A percentile compares a stretch with the other conserved stretches of the same genome.
Conservation (phyloP, 768 basidiomycete species). For the Kwoniella dejecticola region DNA sequence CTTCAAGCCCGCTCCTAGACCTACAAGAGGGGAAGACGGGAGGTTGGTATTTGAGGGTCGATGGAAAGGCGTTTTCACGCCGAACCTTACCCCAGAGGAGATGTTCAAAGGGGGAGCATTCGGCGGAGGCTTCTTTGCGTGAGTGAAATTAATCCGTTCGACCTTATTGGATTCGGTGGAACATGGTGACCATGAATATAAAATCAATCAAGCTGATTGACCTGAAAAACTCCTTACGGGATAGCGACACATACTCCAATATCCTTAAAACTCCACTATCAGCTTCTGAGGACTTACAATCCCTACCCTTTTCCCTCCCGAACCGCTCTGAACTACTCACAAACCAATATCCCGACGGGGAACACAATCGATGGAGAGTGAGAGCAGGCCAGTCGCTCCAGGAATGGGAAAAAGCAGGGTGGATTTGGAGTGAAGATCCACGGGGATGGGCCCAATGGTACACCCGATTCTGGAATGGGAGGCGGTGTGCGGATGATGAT, state of each 20-base stretch:
- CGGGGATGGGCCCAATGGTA: constrained; percentile 56
- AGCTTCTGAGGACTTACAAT: constrained; percentile 22
- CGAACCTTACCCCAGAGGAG: constrained; percentile 54
- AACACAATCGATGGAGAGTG: constrained; percentile 44
- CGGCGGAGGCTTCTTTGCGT: constrained; percentile 51
- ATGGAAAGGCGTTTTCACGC: constrained; percentile 50
- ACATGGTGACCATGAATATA: too few relatives aligned
- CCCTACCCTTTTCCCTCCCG: constrained; percentile 36
- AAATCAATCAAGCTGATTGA: too few relatives aligned
- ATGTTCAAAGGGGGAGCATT: constrained; percentile 54
- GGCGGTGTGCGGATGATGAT: constrained; percentile 52
- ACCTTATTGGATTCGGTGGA: too few relatives aligned
- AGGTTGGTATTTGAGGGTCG: constrained; percentile 48
- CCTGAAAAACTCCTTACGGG: too few relatives aligned
- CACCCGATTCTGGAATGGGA: constrained; percentile 48
- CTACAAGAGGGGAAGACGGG: constrained; percentile 36
- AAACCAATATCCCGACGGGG: constrained; percentile 32
- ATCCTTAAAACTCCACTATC: constrained; percentile 36
- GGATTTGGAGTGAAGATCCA: constrained; percentile 55
- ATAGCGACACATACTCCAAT: constrained; percentile 47
- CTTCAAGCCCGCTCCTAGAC: constrained; percentile 22
- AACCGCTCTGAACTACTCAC: constrained; percentile 24
- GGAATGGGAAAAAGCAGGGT: constrained; percentile 56
- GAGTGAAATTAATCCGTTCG: too few relatives aligned
- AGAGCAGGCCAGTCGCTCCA: constrained; percentile 49